Evolutionary conservation across 495 filamentous ascomycete species (phyloP).

Genomic region (Neurospora terricola): DNA sequence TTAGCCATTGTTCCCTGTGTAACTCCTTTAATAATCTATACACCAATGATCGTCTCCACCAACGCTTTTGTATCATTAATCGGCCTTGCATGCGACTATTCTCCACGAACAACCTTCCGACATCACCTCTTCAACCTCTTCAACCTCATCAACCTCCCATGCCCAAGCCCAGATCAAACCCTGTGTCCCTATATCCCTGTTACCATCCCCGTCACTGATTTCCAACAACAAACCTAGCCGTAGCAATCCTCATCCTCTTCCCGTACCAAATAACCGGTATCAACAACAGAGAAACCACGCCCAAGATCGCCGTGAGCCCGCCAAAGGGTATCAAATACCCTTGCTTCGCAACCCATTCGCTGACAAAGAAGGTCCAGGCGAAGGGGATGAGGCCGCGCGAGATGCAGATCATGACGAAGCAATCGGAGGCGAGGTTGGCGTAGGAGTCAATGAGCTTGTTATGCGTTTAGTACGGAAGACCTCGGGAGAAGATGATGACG

Average conservation of each 20-base stretch:
- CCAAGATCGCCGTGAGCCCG: conserved; percentile 18
- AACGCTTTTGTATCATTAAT: too few relatives aligned
- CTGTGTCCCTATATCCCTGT: background rate
- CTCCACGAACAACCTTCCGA: background rate
- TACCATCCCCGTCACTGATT: conserved; percentile 10
- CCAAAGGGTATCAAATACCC: conserved; percentile 21
- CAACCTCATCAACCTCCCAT: background rate
- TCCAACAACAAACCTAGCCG: conserved; percentile 15
- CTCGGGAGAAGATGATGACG: background rate
- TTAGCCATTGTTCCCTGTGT: too few relatives aligned
- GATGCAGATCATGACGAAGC: conserved; percentile 25
- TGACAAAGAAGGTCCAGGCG: conserved; percentile 19
- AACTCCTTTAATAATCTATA: too few relatives aligned
- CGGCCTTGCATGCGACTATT: too few relatives aligned
- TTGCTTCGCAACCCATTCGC: conserved; percentile 15
- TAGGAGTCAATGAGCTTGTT: conserved; percentile 23
- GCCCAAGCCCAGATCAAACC: background rate
- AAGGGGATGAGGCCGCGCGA: conserved; percentile 21
- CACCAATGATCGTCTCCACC: too few relatives aligned
- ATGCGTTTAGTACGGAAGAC: background rate
- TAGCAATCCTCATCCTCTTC: conserved; percentile 23
- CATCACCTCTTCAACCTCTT: background rate
- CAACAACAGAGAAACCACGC: conserved; percentile 15
- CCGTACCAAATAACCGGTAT: conserved; percentile 17
- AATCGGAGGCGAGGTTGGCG: conserved; percentile 21